phyloP scores from a whole-genome alignment of 169 alveolate genomes.

The Plasmodium falciparum region DNA sequence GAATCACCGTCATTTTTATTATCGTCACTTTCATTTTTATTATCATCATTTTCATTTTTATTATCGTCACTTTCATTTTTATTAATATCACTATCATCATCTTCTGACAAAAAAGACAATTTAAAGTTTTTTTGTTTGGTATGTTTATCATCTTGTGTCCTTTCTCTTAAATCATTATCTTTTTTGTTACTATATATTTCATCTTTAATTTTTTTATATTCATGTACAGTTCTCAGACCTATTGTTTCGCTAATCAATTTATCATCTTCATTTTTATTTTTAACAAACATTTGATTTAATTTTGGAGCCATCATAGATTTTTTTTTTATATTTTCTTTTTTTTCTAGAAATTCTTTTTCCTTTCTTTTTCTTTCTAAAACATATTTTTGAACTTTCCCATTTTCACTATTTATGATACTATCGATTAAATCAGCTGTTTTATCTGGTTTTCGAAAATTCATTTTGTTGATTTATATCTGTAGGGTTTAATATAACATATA shows the following conservation, averaged over 20 bases:
- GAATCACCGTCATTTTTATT: not conserved
- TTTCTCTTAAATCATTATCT: conserved; percentile 18
- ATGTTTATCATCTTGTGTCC: conserved; percentile 16
- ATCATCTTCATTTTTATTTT: conserved; percentile 71
- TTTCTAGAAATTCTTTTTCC: conserved; percentile 67
- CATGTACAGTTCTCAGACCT: conserved; percentile 74
- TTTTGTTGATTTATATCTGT: not conserved
- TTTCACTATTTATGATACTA: conserved; percentile 71
- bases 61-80: conserved; percentile 6
- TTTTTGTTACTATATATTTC: conserved; percentile 47
- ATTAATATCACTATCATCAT: conserved; percentile 18
- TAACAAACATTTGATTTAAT: conserved; percentile 72
- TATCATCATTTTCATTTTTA: not conserved
- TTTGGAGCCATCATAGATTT: conserved; percentile 66
- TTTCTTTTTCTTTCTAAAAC: conserved; percentile 73
- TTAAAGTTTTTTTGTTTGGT: conserved; percentile 26
- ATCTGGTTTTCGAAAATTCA: conserved; percentile 64
- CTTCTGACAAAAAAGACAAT: conserved; percentile 52
- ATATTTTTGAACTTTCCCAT: conserved; percentile 77
- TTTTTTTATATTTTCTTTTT: conserved; percentile 71
- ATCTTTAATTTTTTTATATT: conserved; percentile 70
- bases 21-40: not conserved
- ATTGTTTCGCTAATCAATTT: conserved; percentile 72
- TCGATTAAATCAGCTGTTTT: conserved; percentile 73
- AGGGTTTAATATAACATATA: not conserved